Evolutionary conservation across 768 basidiomycete species (phyloP).

Genomic region (Hypholoma fasciculare): DNA sequence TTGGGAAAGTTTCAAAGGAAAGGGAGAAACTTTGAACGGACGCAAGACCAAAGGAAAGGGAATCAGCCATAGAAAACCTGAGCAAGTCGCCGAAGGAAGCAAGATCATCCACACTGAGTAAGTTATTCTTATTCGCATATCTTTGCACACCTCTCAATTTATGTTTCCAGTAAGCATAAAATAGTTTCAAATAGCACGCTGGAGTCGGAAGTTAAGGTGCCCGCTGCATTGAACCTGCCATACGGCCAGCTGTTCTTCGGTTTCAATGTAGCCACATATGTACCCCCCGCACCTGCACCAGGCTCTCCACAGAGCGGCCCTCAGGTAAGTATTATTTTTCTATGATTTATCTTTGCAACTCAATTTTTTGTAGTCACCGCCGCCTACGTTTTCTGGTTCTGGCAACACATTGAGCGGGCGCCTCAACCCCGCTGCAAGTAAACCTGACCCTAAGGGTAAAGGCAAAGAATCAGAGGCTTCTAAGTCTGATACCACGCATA

Average conservation of each 20-base stretch:
- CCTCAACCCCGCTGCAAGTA: slow-evolving; percentile 24
- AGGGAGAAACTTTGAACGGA: slow-evolving; percentile 87
- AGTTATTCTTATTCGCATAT: slow-evolving; percentile 28
- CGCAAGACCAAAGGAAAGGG: slow-evolving; percentile 96
- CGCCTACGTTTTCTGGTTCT: slow-evolving; percentile 58
- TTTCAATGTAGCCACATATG: slow-evolving; percentile 76
- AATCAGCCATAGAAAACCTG: slow-evolving; percentile 77
- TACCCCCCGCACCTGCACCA: slow-evolving; percentile 41
- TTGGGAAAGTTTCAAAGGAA: slow-evolving; percentile 97
- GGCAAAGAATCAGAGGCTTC: slow-evolving; percentile 46
- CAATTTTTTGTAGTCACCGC: slow-evolving; percentile 32
- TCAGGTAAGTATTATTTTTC: slow-evolving; percentile 21
- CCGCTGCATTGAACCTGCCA: slow-evolving; percentile 87
- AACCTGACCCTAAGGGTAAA: slow-evolving; percentile 46
- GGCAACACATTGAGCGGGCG: slow-evolving; percentile 71
- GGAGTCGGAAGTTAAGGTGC: slow-evolving; percentile 75
- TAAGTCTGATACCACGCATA: slow-evolving; percentile 14
- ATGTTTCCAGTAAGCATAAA: slow-evolving; percentile 62
- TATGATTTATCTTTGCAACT: neutral
- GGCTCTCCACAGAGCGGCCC: slow-evolving; percentile 31
- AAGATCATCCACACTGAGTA: slow-evolving; percentile 93
- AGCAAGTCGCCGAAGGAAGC: slow-evolving; percentile 76
- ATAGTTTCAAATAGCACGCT: slow-evolving; percentile 82
- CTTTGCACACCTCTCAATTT: slow-evolving; percentile 9
- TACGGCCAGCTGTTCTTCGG: slow-evolving; percentile 97